phyloP scores from a whole-genome alignment of 163 green algal species.

The Volvox carteri region DNA sequence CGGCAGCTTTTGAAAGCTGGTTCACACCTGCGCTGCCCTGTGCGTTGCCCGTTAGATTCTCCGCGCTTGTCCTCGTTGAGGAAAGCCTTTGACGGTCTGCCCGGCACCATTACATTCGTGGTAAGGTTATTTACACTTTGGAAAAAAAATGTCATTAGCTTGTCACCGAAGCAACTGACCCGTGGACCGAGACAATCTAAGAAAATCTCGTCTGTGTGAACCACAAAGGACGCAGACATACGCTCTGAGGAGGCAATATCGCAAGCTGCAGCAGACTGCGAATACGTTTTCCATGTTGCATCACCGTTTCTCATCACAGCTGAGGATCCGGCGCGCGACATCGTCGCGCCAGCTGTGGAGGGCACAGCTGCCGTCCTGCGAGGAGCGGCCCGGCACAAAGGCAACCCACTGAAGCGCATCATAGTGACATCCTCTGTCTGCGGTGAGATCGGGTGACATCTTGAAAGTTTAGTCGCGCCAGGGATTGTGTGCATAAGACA shows the following conservation, averaged over 20 bases:
- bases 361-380: slow-evolving; percentile 82
- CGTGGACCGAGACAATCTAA: background rate
- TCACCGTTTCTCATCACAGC: slow-evolving; percentile 75
- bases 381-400: slow-evolving; percentile 65
- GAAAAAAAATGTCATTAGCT: too few relatives aligned
- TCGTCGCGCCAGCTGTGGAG: slow-evolving; percentile 82
- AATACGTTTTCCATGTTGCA: slow-evolving; percentile 86
- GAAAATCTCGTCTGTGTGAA: background rate
- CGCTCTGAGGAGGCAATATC: slow-evolving; percentile 75
- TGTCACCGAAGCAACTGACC: background rate
- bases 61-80: slow-evolving; percentile 63
- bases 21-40: slow-evolving; percentile 76
- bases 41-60: slow-evolving; percentile 64
- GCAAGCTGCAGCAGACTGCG: slow-evolving; percentile 62
- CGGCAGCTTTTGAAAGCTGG: slow-evolving; percentile 80
- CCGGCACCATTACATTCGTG: slow-evolving; percentile 5
- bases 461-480: too few relatives aligned
- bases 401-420: slow-evolving; percentile 69
- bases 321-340: slow-evolving; percentile 67
- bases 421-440: slow-evolving; percentile 86
- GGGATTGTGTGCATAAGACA: too few relatives aligned
- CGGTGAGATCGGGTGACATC: slow-evolving; percentile 61
- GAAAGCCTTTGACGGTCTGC: background rate
- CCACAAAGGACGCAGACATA: slow-evolving; percentile 70
- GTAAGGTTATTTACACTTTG: slow-evolving; percentile 18